Base-by-base conservation (phyloP, 257 asterid species). In the Nicotiana noctiflora region DNA sequence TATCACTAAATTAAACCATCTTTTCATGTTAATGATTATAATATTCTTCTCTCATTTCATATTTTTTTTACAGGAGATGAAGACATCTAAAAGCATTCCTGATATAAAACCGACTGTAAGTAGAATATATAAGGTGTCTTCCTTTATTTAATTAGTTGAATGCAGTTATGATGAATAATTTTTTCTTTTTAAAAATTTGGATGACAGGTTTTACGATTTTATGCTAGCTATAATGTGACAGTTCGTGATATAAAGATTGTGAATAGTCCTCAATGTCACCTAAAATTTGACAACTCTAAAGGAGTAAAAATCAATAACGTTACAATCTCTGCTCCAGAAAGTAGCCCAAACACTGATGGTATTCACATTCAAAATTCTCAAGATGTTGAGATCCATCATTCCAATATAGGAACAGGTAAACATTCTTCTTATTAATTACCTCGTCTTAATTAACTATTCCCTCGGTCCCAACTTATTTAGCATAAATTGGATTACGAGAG, bases 321-420 rank as follows among this genome's bases (percentile, higher is more conserved):
- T n/a, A 89, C 97, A 25, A 92, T 94, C 46, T 90, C 90, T 77
- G 88, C 98, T 14, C 97, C 98, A 2, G 94, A 86, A 80, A 79
- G 10, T 81, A 94, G 98, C 84, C 91, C 92, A 34, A 94, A 92
- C 83, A 94, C 98, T 0, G 98, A 94, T 53, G 98, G 98, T 31
- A 92, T 94, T 86, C 98, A 94, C 82, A 90, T 92, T 59, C 98
- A 94, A 56, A 94, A 92, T 85, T 83, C 97, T 40, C 93, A 90
- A 85, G 94, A 91, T 61, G 95, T 92, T 0, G 92, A 90, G 76
- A 94, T 94, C 77, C 83, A 86, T n/a, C 83, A 92, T 61, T 92
- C 98, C 8, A 81, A 84, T 79, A 89, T 93, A 34, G 93, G 89
- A 61, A 84, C 91, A 11, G 97, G 98, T 91, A 82, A 61, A 15